Evolutionary conservation across 805 yeast genomes (phyloP).

Genomic region (Maudiozyma serrabonitensis): DNA sequence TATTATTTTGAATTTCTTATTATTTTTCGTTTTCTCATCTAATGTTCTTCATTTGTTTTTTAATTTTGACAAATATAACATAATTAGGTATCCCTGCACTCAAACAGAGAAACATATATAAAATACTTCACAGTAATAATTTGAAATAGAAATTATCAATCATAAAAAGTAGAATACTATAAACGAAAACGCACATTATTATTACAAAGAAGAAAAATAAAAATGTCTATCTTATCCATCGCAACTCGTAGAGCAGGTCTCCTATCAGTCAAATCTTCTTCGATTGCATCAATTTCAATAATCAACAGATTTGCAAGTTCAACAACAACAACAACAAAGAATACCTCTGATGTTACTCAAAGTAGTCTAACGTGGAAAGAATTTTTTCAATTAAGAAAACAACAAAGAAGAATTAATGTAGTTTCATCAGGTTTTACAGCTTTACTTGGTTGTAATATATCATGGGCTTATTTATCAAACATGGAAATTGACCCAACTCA

Average conservation of each 20-base stretch:
- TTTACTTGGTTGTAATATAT: constrained; percentile 48
- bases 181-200: not conserved
- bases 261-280: not conserved
- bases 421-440: constrained; percentile 63
- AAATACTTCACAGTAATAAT: not conserved
- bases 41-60: too few species aligned
- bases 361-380: constrained; percentile 58
- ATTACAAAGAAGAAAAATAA: not conserved
- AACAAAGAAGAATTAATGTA: constrained; percentile 60
- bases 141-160: not conserved
- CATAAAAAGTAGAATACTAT: not conserved
- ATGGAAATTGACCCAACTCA: constrained; percentile 83
- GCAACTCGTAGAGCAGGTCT: constrained; percentile 1
- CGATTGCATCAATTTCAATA: not conserved
- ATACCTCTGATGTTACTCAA: not conserved
- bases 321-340: not conserved
- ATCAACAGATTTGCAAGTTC: constrained; percentile 1
- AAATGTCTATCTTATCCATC: not conserved
- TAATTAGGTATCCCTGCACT: too few species aligned
- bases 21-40: too few species aligned
- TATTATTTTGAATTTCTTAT: not conserved
- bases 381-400: constrained; percentile 65
- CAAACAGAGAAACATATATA: too few species aligned
- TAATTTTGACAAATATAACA: too few species aligned
- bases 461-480: constrained; percentile 72